Conservation (phyloP, 768 basidiomycete species). For the Paxillus ammoniavirescens region DNA sequence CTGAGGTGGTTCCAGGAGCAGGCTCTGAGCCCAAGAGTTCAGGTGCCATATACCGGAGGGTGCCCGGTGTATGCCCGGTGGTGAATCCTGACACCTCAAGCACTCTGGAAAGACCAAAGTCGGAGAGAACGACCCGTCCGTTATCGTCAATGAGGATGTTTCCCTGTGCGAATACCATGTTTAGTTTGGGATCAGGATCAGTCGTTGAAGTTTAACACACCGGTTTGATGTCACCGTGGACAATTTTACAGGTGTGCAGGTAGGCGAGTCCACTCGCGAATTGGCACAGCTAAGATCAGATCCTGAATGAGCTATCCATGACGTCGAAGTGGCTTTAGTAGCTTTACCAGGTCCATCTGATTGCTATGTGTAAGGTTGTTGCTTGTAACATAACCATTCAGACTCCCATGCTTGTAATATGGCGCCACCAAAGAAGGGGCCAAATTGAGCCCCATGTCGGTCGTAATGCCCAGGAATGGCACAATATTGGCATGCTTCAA, state of each 20-base stretch:
- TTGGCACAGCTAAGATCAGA: slow-evolving; percentile 16
- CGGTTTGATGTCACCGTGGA: slow-evolving; percentile 41
- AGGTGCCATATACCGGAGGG: slow-evolving; percentile 39
- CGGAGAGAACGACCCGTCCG: slow-evolving; percentile 32
- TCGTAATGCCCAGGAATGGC: slow-evolving; percentile 23
- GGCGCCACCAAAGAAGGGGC: slow-evolving; percentile 25
- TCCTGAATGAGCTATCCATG: background rate
- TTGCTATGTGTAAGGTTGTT: slow-evolving; percentile 4
- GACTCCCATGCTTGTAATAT: slow-evolving; percentile 23
- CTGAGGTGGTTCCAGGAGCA: slow-evolving; percentile 11
- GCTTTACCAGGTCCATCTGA: slow-evolving; percentile 24
- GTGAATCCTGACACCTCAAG: slow-evolving; percentile 37
- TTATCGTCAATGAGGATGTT: slow-evolving; percentile 37
- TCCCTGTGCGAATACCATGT: slow-evolving; percentile 21
- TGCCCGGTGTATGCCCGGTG: slow-evolving; percentile 33
- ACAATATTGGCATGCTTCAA: slow-evolving; percentile 23
- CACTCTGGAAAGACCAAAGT: slow-evolving; percentile 41
- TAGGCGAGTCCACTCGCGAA: slow-evolving; percentile 22
- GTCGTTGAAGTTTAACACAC: slow-evolving; percentile 15
- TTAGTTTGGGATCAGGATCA: background rate
- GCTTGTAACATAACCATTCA: slow-evolving; percentile 15
- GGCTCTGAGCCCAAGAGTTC: slow-evolving; percentile 28
- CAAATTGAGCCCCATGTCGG: slow-evolving; percentile 13
- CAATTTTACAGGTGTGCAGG: slow-evolving; percentile 20
- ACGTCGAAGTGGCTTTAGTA: background rate